These are phyloP conservation scores for Kwoniella sp. DNA, from an alignment of 768 basidiomycete genomes.

Conservation along the genomic window DNA sequence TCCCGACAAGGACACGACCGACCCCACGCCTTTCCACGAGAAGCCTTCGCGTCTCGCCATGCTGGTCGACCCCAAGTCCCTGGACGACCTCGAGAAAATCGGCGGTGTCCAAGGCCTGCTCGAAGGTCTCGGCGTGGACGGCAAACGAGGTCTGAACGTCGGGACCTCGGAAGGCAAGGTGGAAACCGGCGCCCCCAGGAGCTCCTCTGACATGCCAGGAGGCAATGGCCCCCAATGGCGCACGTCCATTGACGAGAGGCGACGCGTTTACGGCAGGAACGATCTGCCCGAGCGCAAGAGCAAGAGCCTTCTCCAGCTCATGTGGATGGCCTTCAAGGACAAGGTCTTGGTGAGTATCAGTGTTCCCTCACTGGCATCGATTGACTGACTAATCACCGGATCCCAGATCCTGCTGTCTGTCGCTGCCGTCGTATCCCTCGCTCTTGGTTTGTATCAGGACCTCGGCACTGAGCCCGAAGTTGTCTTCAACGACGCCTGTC, in stretches of 20 bases:
- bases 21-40: constrained; percentile 69
- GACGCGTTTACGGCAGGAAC: constrained; percentile 70
- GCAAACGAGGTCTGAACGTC: constrained; percentile 48
- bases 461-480: constrained; percentile 66
- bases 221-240: constrained; percentile 43
- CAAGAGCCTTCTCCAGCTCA: constrained; percentile 68
- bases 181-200: constrained; percentile 11
- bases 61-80: constrained; percentile 82
- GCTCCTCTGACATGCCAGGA: constrained; percentile 8
- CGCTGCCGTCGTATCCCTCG: constrained; percentile 86
- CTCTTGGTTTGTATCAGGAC: constrained; percentile 89
- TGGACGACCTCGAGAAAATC: constrained; percentile 62
- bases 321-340: constrained; percentile 84
- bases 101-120: constrained; percentile 70
- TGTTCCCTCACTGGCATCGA: not conserved
- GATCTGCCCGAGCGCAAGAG: constrained; percentile 64
- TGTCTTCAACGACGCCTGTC: constrained; percentile 46
- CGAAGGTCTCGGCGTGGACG: constrained; percentile 67
- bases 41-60: constrained; percentile 73
- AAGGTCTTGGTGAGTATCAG: constrained; percentile 71
- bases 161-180: constrained; percentile 20
- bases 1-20: constrained; percentile 51
- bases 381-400: not conserved
- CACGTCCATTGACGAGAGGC: constrained; percentile 61
- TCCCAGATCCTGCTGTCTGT: constrained; percentile 77